Base-by-base conservation (phyloP, 257 asterid species). In the Lycium barbarum region DNA sequence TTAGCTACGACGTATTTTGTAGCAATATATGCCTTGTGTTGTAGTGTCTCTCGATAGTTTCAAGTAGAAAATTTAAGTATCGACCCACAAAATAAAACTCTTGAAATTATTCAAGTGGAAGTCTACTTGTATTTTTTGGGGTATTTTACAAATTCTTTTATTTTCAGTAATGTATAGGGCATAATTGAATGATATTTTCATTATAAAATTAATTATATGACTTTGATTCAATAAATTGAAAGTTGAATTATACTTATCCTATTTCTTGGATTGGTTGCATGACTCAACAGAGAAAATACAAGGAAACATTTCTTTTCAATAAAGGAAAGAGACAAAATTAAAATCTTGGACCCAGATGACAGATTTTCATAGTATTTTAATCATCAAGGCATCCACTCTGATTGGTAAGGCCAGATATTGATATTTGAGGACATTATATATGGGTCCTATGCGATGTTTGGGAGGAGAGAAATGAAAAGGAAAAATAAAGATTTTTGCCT, bases 241-340 rank as follows among this genome's bases (percentile, higher is more conserved):
- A 22, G n/a, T 8, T 74, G 7, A 73, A 22, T 22, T 13, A 49
- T 6, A 22, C 20, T 17, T 47, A 74, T 12, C 7, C 3, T 47
- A 3, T n/a, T 20, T 7, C 7, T 6, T 49, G 14, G n/a, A 74
- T 74, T 76, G 62, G 22, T 76, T 49, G 12, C 10, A 49, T 13
- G 81, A 7, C 62, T 76, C 63, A 6, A 22, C 22, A 51, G 62
- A 74, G 63, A 76, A 76, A 51, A 7, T 51, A 14, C 26, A 76
- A 76, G 51, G 14, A 51, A 76, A 26, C 20, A 12, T 1, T 3
- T 14, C 6, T 49, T 76, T 51, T 26, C 8, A 49, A 76, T 65
- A 65, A 78, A 78, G 82, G 53, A 53, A 53, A 78, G 82, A 78
- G 63, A 78, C 82, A 78, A 78, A 78, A 78, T 78, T 26, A 53